phyloP scores from a whole-genome alignment of 2,329 filamentous ascomycete species.

The Fusarium chlamydosporum region DNA sequence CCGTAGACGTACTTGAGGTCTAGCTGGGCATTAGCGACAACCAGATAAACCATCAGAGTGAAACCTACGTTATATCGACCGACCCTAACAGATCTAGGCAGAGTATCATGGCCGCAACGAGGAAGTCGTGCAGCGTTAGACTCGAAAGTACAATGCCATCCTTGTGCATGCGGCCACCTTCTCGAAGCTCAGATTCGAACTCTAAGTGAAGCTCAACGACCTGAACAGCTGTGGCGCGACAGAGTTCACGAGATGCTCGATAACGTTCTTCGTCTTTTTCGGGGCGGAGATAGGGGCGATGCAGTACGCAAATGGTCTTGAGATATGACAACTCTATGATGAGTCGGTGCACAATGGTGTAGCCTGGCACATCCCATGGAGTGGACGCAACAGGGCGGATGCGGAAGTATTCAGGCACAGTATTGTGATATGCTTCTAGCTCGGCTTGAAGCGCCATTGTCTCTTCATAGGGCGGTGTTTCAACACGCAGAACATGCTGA shows the following conservation, averaged over 20 bases:
- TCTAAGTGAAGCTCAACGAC: slow-evolving; percentile 64
- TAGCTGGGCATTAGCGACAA: slow-evolving; percentile 33
- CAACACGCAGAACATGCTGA: slow-evolving; percentile 58
- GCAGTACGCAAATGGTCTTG: slow-evolving; percentile 65
- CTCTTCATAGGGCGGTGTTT: slow-evolving; percentile 55
- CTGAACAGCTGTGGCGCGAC: slow-evolving; percentile 60
- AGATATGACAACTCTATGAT: slow-evolving; percentile 65
- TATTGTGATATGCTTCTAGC: slow-evolving; percentile 55
- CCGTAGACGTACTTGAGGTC: slow-evolving; percentile 52
- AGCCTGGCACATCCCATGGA: slow-evolving; percentile 60
- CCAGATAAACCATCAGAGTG: background rate
- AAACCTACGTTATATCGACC: slow-evolving; percentile 54
- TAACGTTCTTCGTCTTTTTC: slow-evolving; percentile 58
- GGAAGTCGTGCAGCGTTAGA: slow-evolving; percentile 68
- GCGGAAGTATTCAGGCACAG: slow-evolving; percentile 58
- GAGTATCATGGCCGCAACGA: slow-evolving; percentile 72
- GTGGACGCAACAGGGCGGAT: slow-evolving; percentile 60
- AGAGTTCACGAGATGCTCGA: slow-evolving; percentile 58
- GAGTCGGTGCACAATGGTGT: slow-evolving; percentile 64
- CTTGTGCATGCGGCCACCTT: slow-evolving; percentile 66
- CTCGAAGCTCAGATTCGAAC: slow-evolving; percentile 61
- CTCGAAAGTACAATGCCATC: slow-evolving; percentile 68
- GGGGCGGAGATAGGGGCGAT: slow-evolving; percentile 62
- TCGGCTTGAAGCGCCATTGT: slow-evolving; percentile 57
- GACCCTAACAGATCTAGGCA: slow-evolving; percentile 65